Percentiles rank a stretch among this genome's conserved stretches.
phyloP scores from a whole-genome alignment of 768 basidiomycete species.

The Hypsizygus marmoreus region DNA sequence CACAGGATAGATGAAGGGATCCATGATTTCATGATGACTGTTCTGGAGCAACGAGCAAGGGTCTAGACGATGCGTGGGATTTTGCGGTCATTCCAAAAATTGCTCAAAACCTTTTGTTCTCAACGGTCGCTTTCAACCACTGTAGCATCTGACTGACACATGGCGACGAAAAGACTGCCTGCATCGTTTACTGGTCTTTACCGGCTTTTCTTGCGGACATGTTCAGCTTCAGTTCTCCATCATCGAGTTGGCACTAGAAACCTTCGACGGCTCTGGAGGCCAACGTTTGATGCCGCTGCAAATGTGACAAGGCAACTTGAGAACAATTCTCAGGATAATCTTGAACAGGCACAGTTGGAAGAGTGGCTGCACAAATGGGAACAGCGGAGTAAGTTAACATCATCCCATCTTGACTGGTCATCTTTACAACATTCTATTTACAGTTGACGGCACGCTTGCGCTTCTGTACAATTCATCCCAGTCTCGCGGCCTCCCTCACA shows the following conservation, averaged over 20 bases:
- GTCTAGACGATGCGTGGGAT: no score
- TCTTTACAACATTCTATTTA: constrained; percentile 6
- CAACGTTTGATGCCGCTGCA: constrained; percentile 55
- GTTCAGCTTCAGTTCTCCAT: constrained; percentile 60
- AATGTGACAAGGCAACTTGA: constrained; percentile 43
- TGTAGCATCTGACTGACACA: no score
- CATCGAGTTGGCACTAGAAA: constrained; percentile 43
- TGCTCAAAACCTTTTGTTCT: no score
- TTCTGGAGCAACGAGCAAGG: no score
- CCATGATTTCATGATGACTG: no score
- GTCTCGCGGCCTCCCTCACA: constrained; percentile 64
- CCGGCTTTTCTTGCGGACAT: constrained; percentile 57
- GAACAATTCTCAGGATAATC: constrained; percentile 18
- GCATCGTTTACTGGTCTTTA: constrained; percentile 56
- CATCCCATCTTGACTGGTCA: constrained; percentile 2
- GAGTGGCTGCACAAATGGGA: constrained; percentile 58
- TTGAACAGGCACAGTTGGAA: constrained; percentile 32
- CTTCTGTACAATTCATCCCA: constrained; percentile 63
- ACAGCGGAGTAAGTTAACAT: constrained; percentile 45
- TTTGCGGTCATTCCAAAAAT: no score
- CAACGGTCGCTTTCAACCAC: background rate
- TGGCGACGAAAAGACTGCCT: constrained; percentile 27
- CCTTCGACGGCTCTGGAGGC: constrained; percentile 52
- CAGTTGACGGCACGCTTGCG: constrained; percentile 71
- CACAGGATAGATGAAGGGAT: no score